Conservation (phyloP, 2,329 filamentous ascomycete species). For the Lachnellula occidentalis region DNA sequence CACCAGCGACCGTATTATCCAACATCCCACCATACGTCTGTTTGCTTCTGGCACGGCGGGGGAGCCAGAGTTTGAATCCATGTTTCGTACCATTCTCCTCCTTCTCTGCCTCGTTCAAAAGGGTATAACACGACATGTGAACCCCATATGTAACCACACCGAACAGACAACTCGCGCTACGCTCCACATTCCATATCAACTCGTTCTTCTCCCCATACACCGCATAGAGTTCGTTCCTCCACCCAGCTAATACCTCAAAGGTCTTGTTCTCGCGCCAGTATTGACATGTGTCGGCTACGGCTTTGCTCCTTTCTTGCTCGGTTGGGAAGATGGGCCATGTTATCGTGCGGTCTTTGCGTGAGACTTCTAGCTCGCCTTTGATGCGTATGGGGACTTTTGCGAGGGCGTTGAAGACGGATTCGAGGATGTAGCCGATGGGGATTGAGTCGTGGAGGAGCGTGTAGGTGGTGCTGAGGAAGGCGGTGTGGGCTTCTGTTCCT, state of each 20-base stretch:
- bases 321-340: slow-evolving; percentile 55
- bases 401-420: slow-evolving; percentile 45
- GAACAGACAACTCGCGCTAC: slow-evolving; percentile 67
- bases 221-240: slow-evolving; percentile 77
- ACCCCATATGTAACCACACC: slow-evolving; percentile 75
- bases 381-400: slow-evolving; percentile 42
- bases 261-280: slow-evolving; percentile 65
- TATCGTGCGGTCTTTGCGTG: slow-evolving; percentile 55
- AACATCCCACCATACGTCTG: slow-evolving; percentile 86
- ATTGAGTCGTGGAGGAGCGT: slow-evolving; percentile 56
- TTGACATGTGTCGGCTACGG: slow-evolving; percentile 50
- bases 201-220: slow-evolving; percentile 61
- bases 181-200: slow-evolving; percentile 69
- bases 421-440: slow-evolving; percentile 57
- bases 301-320: slow-evolving; percentile 56
- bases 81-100: slow-evolving; percentile 36
- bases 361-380: slow-evolving; percentile 55
- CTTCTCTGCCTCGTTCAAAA: slow-evolving; percentile 14
- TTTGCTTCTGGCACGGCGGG: slow-evolving; percentile 69
- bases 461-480: slow-evolving; percentile 56
- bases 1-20: slow-evolving; percentile 87
- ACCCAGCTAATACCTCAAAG: slow-evolving; percentile 71
- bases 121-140: slow-evolving; percentile 72
- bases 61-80: slow-evolving; percentile 78
- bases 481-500: slow-evolving; percentile 51